Evolutionary conservation across 139 green algal genomes (phyloP).

Genomic region (Ettlia oleoabundans): DNA sequence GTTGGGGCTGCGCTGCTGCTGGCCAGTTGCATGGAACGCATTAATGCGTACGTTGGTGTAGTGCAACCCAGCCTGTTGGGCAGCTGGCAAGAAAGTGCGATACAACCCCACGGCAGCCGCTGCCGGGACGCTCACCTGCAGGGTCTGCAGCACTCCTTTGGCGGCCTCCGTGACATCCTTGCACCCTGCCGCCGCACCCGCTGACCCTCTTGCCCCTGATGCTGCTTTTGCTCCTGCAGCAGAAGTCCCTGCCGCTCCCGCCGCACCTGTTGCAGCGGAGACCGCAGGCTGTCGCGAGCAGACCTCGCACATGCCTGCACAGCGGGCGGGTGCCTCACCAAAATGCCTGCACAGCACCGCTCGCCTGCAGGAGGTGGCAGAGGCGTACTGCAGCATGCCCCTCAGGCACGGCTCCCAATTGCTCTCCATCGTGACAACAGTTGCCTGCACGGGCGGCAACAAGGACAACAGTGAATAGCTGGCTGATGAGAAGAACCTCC

Average conservation of each 20-base stretch:
- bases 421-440: constrained; percentile 69
- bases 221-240: constrained; percentile 9
- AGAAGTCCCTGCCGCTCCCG: background rate
- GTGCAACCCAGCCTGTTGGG: no score
- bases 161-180: constrained; percentile 46
- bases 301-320: constrained; percentile 60
- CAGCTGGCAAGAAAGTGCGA: no score
- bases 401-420: constrained; percentile 65
- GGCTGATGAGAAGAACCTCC: no score
- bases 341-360: constrained; percentile 62
- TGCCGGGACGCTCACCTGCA: constrained; percentile 18
- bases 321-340: constrained; percentile 61
- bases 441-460: constrained; percentile 35
- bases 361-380: constrained; percentile 54
- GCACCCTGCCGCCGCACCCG: background rate
- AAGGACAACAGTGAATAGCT: no score
- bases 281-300: background rate
- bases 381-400: constrained; percentile 61
- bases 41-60: no score
- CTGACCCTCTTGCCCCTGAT: background rate
- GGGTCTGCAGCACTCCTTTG: constrained; percentile 12
- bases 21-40: no score
- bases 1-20: no score
- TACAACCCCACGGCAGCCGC: background rate
- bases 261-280: background rate